Conservation (phyloP, 23 red algal species). For the Pyropia haitanensis region DNA sequence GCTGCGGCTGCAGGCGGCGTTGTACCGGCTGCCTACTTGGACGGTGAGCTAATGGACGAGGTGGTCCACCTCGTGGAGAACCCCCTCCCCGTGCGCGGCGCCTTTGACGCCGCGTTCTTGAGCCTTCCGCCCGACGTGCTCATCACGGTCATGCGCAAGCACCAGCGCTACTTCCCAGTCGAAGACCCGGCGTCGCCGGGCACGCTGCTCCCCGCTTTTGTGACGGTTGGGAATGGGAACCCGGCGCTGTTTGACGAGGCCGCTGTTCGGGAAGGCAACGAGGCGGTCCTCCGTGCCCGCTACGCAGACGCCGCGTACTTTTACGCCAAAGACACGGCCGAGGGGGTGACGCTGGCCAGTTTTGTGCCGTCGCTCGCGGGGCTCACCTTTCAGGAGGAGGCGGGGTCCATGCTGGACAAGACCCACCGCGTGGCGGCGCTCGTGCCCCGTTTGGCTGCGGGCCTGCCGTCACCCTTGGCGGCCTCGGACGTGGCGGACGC, state of each 20-base stretch:
- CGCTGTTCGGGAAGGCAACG: slow-evolving; percentile 76
- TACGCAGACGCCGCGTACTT: slow-evolving; percentile 94
- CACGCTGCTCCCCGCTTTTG: slow-evolving; percentile 53
- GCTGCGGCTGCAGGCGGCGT: slow-evolving; percentile 29
- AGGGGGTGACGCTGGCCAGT: slow-evolving; percentile 42
- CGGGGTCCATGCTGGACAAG: slow-evolving; percentile 94
- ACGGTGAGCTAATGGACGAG: slow-evolving; percentile 62
- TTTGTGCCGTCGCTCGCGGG: slow-evolving; percentile 68
- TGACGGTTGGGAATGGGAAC: slow-evolving; percentile 73
- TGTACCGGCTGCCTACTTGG: slow-evolving; percentile 39
- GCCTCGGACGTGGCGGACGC: slow-evolving; percentile 25
- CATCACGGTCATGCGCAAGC: slow-evolving; percentile 89
- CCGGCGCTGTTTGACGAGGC: slow-evolving; percentile 11
- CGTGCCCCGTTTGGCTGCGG: slow-evolving; percentile 14
- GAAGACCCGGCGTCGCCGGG: slow-evolving; percentile 3
- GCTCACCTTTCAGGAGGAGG: slow-evolving; percentile 76
- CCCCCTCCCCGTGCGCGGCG: slow-evolving; percentile 52
- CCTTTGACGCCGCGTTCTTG: slow-evolving; percentile 74
- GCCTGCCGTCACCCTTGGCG: background rate
- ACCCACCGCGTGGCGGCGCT: slow-evolving; percentile 53
- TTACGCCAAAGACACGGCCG: slow-evolving; percentile 67
- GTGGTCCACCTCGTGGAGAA: slow-evolving; percentile 77
- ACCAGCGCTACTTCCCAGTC: slow-evolving; percentile 96
- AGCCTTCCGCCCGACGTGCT: slow-evolving; percentile 74
- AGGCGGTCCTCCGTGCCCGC: slow-evolving; percentile 83